Percentiles rank a stretch among this genome's conserved stretches.
Conservation (phyloP, 192 early-diverging fungal genomes). For the Umbelopsis sp. region DNA sequence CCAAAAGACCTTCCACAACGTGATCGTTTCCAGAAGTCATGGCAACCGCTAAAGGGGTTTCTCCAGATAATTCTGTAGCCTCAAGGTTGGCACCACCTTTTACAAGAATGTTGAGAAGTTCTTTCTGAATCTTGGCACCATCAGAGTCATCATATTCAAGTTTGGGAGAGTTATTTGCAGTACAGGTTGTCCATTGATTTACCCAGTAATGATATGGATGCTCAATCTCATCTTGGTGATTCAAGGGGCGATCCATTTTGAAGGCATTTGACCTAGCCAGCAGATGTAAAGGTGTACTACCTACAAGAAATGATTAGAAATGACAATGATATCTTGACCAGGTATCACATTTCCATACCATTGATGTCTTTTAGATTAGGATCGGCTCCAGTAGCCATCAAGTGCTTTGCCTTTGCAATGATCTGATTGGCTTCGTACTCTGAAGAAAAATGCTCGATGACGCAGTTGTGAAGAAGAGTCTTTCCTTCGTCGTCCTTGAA, state of each 20-base stretch:
- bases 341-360: neutral
- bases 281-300: neutral
- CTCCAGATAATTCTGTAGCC: slow-evolving; percentile 6
- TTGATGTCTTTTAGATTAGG: slow-evolving; percentile 37
- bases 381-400: slow-evolving; percentile 41
- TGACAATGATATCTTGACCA: too few relatives aligned
- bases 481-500: slow-evolving; percentile 49
- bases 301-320: neutral
- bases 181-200: neutral
- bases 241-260: neutral
- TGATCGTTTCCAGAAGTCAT: slow-evolving; percentile 17
- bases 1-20: slow-evolving; percentile 24
- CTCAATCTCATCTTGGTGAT: neutral
- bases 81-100: slow-evolving; percentile 24
- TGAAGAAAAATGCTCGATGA: slow-evolving; percentile 6
- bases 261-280: neutral
- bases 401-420: slow-evolving; percentile 20
- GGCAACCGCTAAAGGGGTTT: slow-evolving; percentile 36
- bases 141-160: slow-evolving; percentile 16
- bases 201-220: neutral
- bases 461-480: slow-evolving; percentile 47
- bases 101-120: slow-evolving; percentile 16
- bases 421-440: slow-evolving; percentile 32
- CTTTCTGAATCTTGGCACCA: slow-evolving; percentile 9
- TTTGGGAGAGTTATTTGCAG: neutral